These are phyloP conservation scores for Ascochyta fabae DNA, from an alignment of 2,329 filamentous ascomycete genomes.

Conservation along the genomic window DNA sequence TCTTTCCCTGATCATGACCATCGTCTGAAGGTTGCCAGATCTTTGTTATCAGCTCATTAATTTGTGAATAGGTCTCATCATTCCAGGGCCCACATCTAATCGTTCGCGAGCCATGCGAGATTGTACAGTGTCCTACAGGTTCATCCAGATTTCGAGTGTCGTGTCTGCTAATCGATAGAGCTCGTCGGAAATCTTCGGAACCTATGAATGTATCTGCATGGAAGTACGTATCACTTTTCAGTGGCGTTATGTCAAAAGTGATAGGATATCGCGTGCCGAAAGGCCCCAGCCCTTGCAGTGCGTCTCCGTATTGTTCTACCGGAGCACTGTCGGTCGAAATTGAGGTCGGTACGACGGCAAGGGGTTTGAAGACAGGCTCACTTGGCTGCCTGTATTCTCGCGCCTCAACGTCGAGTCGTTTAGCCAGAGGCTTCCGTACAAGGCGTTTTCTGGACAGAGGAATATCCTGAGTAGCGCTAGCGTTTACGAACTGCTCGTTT, in stretches of 20 bases:
- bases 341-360: neutral
- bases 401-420: constrained; percentile 55
- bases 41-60: constrained; percentile 21
- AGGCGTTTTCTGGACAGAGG: constrained; percentile 30
- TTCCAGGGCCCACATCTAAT: constrained; percentile 62
- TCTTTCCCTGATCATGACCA: neutral
- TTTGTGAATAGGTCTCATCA: constrained; percentile 58
- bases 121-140: constrained; percentile 45
- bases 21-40: constrained; percentile 14
- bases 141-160: constrained; percentile 52
- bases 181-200: constrained; percentile 59
- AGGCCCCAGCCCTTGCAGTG: constrained; percentile 54
- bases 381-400: constrained; percentile 55
- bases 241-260: constrained; percentile 60
- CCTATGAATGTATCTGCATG: constrained; percentile 64
- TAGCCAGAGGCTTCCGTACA: constrained; percentile 50
- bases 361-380: constrained; percentile 36
- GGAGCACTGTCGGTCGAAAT: neutral
- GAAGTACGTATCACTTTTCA: constrained; percentile 62
- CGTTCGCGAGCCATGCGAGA: constrained; percentile 45
- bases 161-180: constrained; percentile 39
- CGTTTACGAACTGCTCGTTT: neutral
- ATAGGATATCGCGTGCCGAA: constrained; percentile 58
- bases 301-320: neutral
- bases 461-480: neutral